Evolutionary conservation across 2,329 filamentous ascomycete genomes (phyloP).

Genomic region (Cercospora citrullina): DNA sequence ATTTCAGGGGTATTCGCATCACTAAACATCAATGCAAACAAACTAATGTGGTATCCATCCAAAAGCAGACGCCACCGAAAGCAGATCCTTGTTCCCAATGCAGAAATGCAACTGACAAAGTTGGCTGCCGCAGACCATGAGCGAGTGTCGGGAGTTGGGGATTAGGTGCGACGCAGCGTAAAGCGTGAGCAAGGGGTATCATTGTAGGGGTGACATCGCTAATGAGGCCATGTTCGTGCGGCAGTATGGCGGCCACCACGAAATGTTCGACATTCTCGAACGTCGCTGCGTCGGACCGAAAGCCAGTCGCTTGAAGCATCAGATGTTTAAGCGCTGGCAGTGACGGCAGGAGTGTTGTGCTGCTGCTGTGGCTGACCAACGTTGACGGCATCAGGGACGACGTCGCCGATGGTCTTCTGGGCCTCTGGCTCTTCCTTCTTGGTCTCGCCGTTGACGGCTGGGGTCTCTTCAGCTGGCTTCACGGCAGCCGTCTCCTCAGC

Average conservation of each 20-base stretch:
- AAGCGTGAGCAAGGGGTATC: conserved; percentile 16
- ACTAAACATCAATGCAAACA: conserved; percentile 15
- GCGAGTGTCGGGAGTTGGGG: conserved; percentile 20
- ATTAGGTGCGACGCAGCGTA: conserved; percentile 19
- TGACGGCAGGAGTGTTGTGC: conserved; percentile 34
- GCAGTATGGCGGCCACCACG: not conserved
- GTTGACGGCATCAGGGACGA: conserved; percentile 34
- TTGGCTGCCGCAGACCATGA: conserved; percentile 22
- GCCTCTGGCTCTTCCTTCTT: conserved; percentile 29
- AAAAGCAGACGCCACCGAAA: conserved; percentile 20
- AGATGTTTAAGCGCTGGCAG: conserved; percentile 36
- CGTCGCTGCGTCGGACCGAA: conserved; percentile 7
- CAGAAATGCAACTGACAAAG: conserved; percentile 21
- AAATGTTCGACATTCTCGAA: conserved; percentile 10
- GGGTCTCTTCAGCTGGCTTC: conserved; percentile 28
- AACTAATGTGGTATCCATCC: conserved; percentile 22
- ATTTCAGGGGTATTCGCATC: conserved; percentile 17
- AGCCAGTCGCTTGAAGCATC: not conserved
- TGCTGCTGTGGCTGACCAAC: conserved; percentile 35
- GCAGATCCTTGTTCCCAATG: conserved; percentile 17
- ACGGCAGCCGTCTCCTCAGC: conserved; percentile 28
- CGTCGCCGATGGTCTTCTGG: conserved; percentile 35
- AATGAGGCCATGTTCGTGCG: not conserved
- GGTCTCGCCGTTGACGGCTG: conserved; percentile 28
- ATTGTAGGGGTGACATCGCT: conserved; percentile 3